Evolutionary conservation across 2,329 filamentous ascomycete species (phyloP).

Genomic region (Cryphonectria naterciae): DNA sequence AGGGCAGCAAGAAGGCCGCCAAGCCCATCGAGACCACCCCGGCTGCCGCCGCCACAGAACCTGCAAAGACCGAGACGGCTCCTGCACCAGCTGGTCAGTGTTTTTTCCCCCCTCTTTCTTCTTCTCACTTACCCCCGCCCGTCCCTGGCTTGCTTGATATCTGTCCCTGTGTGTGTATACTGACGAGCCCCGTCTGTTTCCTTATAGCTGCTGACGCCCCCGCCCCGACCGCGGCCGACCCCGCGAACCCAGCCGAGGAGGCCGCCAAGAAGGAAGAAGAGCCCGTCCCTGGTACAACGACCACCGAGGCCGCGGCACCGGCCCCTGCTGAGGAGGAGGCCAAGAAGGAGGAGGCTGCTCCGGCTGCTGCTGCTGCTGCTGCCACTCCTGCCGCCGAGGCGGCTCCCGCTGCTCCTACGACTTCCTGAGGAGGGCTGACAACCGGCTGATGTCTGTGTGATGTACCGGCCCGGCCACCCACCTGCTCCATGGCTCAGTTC

Average conservation of each 20-base stretch:
- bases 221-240: neutral
- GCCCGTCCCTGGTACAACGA: constrained; percentile 32
- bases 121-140: no score
- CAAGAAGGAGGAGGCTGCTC: constrained; percentile 31
- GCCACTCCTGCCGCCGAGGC: constrained; percentile 29
- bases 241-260: constrained; percentile 33
- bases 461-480: no score
- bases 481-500: neutral
- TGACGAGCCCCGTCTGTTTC: constrained; percentile 13
- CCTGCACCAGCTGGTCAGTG: constrained; percentile 38
- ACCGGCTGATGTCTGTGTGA: neutral
- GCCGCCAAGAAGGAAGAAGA: constrained; percentile 33
- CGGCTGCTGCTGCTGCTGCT: constrained; percentile 29
- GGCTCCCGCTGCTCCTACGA: constrained; percentile 25
- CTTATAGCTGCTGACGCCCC: constrained; percentile 30
- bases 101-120: no score
- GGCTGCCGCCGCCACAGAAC: constrained; percentile 37
- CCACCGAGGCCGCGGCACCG: constrained; percentile 35
- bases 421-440: neutral
- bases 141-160: constrained; percentile 14
- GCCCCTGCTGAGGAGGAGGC: constrained; percentile 29
- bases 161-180: neutral
- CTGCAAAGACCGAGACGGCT: constrained; percentile 43
- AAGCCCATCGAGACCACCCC: constrained; percentile 36
- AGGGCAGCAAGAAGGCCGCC: constrained; percentile 41